Percentiles rank a stretch among this genome's conserved stretches.
These are phyloP conservation scores for Podospora sp. DNA, from an alignment of 495 filamentous ascomycete species.

Conservation along the genomic window DNA sequence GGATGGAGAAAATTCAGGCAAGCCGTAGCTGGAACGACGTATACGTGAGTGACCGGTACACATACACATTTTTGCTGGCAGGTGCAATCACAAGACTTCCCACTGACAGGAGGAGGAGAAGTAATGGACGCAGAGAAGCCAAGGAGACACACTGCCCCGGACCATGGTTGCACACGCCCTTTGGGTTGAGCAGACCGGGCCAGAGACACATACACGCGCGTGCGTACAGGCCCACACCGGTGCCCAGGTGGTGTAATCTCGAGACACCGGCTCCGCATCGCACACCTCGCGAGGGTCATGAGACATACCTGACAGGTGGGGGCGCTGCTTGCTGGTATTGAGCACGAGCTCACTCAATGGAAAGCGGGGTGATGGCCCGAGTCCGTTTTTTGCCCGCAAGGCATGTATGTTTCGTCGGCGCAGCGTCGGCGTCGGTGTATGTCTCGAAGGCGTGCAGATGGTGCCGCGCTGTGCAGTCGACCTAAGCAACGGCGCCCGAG, in stretches of 20 bases:
- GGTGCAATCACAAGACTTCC: background rate
- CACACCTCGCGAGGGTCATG: background rate
- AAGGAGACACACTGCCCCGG: background rate
- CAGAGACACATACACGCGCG: background rate
- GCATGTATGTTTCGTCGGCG: background rate
- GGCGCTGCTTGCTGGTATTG: background rate
- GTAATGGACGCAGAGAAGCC: background rate
- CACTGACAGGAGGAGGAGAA: background rate
- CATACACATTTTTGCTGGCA: conserved; percentile 16
- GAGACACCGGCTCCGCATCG: background rate
- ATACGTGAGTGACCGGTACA: conserved; percentile 16
- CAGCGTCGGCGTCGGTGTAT: background rate
- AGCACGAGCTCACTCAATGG: too few species aligned
- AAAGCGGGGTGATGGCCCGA: background rate
- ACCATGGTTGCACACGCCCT: background rate
- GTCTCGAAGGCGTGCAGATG: background rate
- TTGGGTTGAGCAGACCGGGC: background rate
- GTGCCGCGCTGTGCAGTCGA: background rate
- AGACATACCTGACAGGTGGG: conserved; percentile 25
- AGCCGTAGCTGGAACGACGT: background rate
- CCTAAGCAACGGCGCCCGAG: background rate
- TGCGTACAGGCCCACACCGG: conserved; percentile 1
- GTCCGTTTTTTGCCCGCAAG: background rate
- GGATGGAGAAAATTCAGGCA: background rate
- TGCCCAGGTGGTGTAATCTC: background rate